phyloP scores from a whole-genome alignment of 129 eudicot genomes.

The Apium graveolens region DNA sequence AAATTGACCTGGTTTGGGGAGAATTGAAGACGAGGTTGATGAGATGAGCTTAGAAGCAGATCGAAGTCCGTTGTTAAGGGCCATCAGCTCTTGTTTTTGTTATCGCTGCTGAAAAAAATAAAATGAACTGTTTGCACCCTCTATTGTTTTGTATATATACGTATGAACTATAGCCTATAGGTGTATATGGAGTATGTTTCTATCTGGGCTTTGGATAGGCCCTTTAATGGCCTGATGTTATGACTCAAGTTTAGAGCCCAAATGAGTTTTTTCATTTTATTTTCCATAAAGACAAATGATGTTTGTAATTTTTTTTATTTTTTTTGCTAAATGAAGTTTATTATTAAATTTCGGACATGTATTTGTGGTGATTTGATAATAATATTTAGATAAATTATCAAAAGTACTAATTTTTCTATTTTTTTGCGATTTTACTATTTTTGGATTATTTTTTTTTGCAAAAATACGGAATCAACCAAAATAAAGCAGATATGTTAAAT shows the following conservation, averaged over 20 bases:
- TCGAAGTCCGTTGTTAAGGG: slow-evolving; percentile 35
- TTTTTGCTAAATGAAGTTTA: too few species aligned
- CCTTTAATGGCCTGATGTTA: not conserved
- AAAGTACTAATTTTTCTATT: too few species aligned
- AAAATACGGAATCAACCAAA: too few species aligned
- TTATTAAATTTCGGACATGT: too few species aligned
- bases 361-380: too few species aligned
- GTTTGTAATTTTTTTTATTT: too few species aligned
- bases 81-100: slow-evolving; percentile 16
- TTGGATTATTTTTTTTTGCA: too few species aligned
- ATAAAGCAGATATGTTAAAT: too few species aligned
- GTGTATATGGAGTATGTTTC: not conserved
- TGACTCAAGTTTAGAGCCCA: not conserved
- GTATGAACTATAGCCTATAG: too few species aligned
- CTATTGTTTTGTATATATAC: not conserved
- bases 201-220: not conserved
- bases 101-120: not conserved
- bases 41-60: slow-evolving; percentile 38
- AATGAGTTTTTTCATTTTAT: not conserved
- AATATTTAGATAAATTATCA: too few species aligned
- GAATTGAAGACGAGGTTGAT: slow-evolving; percentile 25
- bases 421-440: too few species aligned
- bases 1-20: slow-evolving; percentile 32
- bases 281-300: too few species aligned
- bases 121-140: not conserved